These are phyloP conservation scores for Phytophthora litchii DNA, from an alignment of 352 stramenopile genomes.

Conservation along the genomic window DNA sequence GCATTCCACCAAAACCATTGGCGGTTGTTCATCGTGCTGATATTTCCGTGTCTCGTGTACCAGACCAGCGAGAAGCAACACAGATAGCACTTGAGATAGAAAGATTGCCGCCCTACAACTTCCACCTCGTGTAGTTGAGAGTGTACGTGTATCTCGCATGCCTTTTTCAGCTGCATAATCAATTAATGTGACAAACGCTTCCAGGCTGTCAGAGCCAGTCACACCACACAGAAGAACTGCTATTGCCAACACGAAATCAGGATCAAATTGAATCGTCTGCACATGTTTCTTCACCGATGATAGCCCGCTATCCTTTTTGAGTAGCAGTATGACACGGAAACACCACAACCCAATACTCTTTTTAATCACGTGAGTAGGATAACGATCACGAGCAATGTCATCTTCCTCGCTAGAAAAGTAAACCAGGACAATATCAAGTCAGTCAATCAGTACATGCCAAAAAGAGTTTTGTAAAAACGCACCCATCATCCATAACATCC, in stretches of 20 bases:
- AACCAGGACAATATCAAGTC: constrained; percentile 4
- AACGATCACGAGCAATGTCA: constrained; percentile 32
- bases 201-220: constrained; percentile 56
- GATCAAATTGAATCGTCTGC: constrained; percentile 51
- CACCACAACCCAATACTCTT: constrained; percentile 69
- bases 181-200: constrained; percentile 61
- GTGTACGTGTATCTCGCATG: constrained; percentile 25
- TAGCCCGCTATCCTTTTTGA: constrained; percentile 81
- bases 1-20: constrained; percentile 47
- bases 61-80: constrained; percentile 48
- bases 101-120: constrained; percentile 51
- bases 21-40: constrained; percentile 59
- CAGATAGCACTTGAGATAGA: constrained; percentile 54
- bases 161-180: constrained; percentile 55
- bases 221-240: constrained; percentile 68
- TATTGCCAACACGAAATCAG: constrained; percentile 72
- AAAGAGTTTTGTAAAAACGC: constrained; percentile 4
- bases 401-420: constrained; percentile 30
- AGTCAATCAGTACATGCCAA: neutral
- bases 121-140: constrained; percentile 28
- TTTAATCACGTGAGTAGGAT: constrained; percentile 29
- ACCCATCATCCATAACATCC: constrained; percentile 56
- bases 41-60: constrained; percentile 64
- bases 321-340: constrained; percentile 70
- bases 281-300: constrained; percentile 59